These are phyloP conservation scores for Colletotrichum musicola DNA, from an alignment of 2,329 filamentous ascomycete species.

Conservation along the genomic window DNA sequence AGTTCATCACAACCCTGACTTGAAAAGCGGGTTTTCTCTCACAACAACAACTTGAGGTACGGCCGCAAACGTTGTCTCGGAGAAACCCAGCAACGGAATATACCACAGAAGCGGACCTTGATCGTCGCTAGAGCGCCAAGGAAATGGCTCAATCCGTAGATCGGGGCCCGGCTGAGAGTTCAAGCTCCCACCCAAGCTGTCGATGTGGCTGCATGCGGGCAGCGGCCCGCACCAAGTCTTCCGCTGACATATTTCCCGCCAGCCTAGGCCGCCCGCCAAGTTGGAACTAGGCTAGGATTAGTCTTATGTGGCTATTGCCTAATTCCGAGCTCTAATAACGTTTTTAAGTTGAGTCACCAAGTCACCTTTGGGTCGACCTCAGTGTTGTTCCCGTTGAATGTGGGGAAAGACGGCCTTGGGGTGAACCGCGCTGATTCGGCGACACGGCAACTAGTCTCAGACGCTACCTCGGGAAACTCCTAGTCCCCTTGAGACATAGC, in stretches of 20 bases:
- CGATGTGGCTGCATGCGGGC: conserved; percentile 30
- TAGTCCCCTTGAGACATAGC: background rate
- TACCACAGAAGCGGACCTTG: background rate
- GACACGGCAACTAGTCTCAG: background rate
- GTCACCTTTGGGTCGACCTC: conserved; percentile 3
- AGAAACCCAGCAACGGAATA: conserved; percentile 19
- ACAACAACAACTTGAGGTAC: background rate
- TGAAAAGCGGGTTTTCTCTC: no score
- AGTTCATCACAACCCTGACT: no score
- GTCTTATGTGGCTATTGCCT: conserved; percentile 1
- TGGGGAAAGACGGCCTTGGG: conserved; percentile 5
- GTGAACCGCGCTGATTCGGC: background rate
- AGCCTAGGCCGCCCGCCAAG: conserved; percentile 14
- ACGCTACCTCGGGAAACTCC: conserved; percentile 20
- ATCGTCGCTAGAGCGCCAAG: background rate
- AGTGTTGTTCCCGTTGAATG: conserved; percentile 27
- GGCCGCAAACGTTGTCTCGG: conserved; percentile 36
- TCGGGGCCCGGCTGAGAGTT: conserved; percentile 4
- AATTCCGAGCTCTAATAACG: conserved; percentile 14
- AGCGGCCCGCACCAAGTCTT: conserved; percentile 21
- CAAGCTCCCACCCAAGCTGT: background rate
- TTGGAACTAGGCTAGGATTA: background rate
- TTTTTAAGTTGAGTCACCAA: background rate
- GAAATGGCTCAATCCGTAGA: conserved; percentile 2
- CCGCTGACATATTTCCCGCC: conserved; percentile 18